These are phyloP conservation scores for Paxillus rubicundulus DNA, from an alignment of 768 basidiomycete species.

Conservation along the genomic window DNA sequence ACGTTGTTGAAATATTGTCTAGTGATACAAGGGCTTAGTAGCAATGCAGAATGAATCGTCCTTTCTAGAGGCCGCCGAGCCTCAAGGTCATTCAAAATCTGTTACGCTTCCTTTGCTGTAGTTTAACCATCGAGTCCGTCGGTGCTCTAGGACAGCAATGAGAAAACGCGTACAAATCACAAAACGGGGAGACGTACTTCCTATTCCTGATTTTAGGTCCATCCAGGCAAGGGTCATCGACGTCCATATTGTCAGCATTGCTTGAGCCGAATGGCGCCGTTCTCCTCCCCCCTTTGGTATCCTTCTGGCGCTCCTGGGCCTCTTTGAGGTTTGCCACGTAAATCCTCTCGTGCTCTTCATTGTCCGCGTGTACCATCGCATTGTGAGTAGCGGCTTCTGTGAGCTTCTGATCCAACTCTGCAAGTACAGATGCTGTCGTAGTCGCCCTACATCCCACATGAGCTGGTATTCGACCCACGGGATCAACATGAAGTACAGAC, in stretches of 20 bases:
- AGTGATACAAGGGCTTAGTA: conserved; percentile 8
- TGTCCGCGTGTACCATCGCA: conserved; percentile 38
- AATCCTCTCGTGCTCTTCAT: conserved; percentile 53
- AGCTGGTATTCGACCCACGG: not conserved
- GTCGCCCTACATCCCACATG: conserved; percentile 49
- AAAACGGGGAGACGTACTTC: conserved; percentile 44
- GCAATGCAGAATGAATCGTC: not conserved
- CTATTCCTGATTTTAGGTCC: conserved; percentile 52
- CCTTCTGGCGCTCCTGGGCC: conserved; percentile 62
- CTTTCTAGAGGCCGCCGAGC: not conserved
- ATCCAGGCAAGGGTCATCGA: conserved; percentile 55
- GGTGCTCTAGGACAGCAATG: conserved; percentile 24
- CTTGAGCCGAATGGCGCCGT: conserved; percentile 16
- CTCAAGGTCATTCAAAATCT: conserved; percentile 37
- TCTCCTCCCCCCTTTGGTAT: conserved; percentile 41
- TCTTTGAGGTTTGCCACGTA: conserved; percentile 58
- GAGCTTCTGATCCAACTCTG: conserved; percentile 72
- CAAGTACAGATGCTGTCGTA: conserved; percentile 67
- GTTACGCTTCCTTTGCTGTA: conserved; percentile 57
- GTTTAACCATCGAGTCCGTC: conserved; percentile 42
- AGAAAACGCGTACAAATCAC: not conserved
- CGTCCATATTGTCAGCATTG: conserved; percentile 53
- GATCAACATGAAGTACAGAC: conserved; percentile 36
- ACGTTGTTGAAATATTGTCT: not conserved
- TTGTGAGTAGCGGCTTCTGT: conserved; percentile 47